Evolutionary conservation across 805 yeast genomes (phyloP).

Genomic region (Saturnispora hagleri): DNA sequence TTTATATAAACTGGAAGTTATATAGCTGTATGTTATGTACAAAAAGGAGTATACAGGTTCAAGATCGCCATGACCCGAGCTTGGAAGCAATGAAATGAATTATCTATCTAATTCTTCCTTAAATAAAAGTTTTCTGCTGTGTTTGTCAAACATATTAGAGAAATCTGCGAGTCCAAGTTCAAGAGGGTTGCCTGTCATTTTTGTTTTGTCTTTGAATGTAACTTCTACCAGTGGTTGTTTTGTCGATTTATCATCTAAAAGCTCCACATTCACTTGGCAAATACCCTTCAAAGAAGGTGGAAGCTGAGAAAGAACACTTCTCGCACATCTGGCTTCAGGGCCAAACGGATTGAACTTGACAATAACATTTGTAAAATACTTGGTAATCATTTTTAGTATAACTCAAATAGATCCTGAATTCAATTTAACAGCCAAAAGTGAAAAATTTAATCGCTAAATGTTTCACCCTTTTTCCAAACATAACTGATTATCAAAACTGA

Average conservation of each 20-base stretch:
- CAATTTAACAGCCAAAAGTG: not conserved
- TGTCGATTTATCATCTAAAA: slow-evolving; percentile 39
- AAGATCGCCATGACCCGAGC: not conserved
- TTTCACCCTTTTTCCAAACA: not conserved
- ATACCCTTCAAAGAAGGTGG: slow-evolving; percentile 64
- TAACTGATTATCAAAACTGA: not conserved
- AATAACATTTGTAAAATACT: slow-evolving; percentile 69
- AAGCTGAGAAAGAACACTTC: slow-evolving; percentile 68
- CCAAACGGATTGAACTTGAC: slow-evolving; percentile 76
- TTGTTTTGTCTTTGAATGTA: slow-evolving; percentile 71
- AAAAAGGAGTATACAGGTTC: not conserved
- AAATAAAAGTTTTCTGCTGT: slow-evolving; percentile 69
- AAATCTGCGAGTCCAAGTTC: slow-evolving; percentile 49
- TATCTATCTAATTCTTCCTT: slow-evolving; percentile 51
- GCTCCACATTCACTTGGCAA: slow-evolving; percentile 56
- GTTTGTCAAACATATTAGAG: slow-evolving; percentile 61
- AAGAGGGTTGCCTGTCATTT: slow-evolving; percentile 58
- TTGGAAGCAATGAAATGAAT: not conserved
- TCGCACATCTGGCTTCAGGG: slow-evolving; percentile 65
- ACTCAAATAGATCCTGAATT: not conserved
- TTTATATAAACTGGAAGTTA: not conserved
- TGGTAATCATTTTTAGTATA: slow-evolving; percentile 61
- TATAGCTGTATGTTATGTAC: not conserved
- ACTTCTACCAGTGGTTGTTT: slow-evolving; percentile 61
- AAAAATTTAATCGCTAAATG: not conserved